Conservation (phyloP, 176 grass and related monocot species). For the Saccharum spontaneum region DNA sequence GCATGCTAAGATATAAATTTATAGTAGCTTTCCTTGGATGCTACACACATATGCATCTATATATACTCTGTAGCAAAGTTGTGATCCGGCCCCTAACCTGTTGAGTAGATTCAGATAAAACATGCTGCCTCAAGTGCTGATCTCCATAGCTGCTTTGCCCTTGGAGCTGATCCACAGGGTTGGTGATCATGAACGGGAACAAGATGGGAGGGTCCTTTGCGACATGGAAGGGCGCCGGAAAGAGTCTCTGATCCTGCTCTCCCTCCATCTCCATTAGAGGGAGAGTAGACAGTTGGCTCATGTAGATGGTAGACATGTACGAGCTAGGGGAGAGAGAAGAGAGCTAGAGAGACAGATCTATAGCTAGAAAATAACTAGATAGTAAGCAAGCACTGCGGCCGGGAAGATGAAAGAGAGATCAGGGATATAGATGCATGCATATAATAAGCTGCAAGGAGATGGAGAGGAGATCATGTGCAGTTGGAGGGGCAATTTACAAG, state of each 20-base stretch:
- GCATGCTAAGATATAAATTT: neutral
- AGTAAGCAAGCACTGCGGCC: neutral
- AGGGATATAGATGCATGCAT: slow-evolving; percentile 14
- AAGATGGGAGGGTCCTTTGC: slow-evolving; percentile 53
- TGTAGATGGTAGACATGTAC: slow-evolving; percentile 64
- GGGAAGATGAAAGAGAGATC: slow-evolving; percentile 34
- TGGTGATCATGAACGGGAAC: slow-evolving; percentile 68
- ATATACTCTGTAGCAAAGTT: neutral
- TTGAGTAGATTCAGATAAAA: slow-evolving; percentile 40
- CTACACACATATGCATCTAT: neutral
- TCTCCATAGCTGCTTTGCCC: slow-evolving; percentile 41
- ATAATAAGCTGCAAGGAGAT: slow-evolving; percentile 20
- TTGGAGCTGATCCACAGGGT: slow-evolving; percentile 38
- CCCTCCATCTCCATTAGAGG: slow-evolving; percentile 70
- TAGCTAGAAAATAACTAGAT: slow-evolving; percentile 1
- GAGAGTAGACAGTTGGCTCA: slow-evolving; percentile 70
- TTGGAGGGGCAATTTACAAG: slow-evolving; percentile 59
- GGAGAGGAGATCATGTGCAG: slow-evolving; percentile 43
- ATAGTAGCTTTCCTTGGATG: neutral
- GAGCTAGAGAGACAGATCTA: neutral
- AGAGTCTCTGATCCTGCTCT: slow-evolving; percentile 60
- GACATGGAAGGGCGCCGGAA: slow-evolving; percentile 48
- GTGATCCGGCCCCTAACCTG: slow-evolving; percentile 39
- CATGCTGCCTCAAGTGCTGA: slow-evolving; percentile 40
- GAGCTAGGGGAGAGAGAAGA: neutral